These are phyloP conservation scores for Trichoderma hamatum DNA, from an alignment of 2,329 filamentous ascomycete genomes.

Conservation along the genomic window DNA sequence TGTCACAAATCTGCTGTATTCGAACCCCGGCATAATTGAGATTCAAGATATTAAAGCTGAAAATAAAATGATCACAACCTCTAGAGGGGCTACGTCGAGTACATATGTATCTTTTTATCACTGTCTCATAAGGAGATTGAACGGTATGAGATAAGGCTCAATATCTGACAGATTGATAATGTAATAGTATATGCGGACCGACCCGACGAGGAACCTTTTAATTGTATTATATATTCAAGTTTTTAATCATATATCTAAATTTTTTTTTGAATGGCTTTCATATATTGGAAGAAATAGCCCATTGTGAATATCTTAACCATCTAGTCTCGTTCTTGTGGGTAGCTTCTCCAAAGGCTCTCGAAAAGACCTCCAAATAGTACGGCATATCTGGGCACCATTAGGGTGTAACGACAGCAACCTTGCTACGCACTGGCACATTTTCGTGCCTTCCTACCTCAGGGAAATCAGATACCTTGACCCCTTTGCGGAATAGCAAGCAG, in stretches of 20 bases:
- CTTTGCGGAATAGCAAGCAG: constrained; percentile 66
- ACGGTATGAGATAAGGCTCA: background rate
- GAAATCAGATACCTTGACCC: constrained; percentile 51
- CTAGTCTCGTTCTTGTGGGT: constrained; percentile 47
- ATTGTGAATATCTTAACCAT: background rate
- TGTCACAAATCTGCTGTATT: too few relatives aligned
- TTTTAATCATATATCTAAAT: background rate
- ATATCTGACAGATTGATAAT: background rate
- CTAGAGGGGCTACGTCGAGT: too few relatives aligned
- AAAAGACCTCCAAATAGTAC: background rate
- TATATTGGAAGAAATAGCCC: background rate
- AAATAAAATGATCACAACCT: too few relatives aligned
- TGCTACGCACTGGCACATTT: constrained; percentile 46
- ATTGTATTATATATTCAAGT: background rate
- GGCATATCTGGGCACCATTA: background rate
- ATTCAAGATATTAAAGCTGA: too few relatives aligned
- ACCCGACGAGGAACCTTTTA: too few relatives aligned
- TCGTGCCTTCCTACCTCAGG: constrained; percentile 41
- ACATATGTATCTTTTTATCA: too few relatives aligned
- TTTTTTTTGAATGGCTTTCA: background rate
- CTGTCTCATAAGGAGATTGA: too few relatives aligned
- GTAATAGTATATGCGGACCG: background rate
- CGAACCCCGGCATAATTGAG: too few relatives aligned
- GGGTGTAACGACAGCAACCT: constrained; percentile 40
- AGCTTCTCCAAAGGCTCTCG: background rate